Evolutionary conservation across 208 protist genomes (phyloP).

Genomic region (Leishmania tropica): DNA sequence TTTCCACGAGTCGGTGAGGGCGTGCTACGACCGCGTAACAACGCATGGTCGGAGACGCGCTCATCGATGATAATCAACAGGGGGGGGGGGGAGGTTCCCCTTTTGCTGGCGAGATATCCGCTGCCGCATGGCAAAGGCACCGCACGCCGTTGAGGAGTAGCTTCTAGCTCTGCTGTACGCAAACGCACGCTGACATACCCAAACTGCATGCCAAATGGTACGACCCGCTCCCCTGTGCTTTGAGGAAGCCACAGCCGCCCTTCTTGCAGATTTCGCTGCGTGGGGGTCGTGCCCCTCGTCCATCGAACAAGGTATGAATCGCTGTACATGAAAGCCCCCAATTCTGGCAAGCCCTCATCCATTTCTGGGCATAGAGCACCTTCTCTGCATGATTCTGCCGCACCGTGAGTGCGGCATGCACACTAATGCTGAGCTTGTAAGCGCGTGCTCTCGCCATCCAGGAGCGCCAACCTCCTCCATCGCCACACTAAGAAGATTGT

Average conservation of each 20-base stretch:
- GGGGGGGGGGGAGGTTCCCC: background rate
- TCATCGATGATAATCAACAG: background rate
- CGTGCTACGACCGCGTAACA: background rate
- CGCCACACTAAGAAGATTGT: background rate
- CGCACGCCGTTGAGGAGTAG: background rate
- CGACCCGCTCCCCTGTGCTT: background rate
- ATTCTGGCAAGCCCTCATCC: slow-evolving; percentile 1
- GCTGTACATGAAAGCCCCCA: background rate
- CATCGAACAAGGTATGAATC: background rate
- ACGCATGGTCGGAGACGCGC: background rate
- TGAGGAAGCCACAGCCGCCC: no score
- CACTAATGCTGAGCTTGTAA: background rate
- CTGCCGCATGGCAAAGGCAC: background rate
- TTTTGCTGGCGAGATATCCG: background rate
- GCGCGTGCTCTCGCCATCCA: slow-evolving; percentile 9
- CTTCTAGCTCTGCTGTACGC: background rate
- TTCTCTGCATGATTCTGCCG: slow-evolving; percentile 8
- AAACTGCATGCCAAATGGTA: no score
- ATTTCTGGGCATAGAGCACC: background rate
- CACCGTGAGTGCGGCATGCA: background rate
- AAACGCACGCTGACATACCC: background rate
- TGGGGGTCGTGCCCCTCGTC: background rate
- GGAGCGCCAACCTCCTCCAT: slow-evolving; percentile 3
- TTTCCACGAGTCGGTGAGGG: background rate
- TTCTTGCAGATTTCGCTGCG: background rate